phyloP scores from a whole-genome alignment of 257 asterid genomes.

The Misopates orontium region DNA sequence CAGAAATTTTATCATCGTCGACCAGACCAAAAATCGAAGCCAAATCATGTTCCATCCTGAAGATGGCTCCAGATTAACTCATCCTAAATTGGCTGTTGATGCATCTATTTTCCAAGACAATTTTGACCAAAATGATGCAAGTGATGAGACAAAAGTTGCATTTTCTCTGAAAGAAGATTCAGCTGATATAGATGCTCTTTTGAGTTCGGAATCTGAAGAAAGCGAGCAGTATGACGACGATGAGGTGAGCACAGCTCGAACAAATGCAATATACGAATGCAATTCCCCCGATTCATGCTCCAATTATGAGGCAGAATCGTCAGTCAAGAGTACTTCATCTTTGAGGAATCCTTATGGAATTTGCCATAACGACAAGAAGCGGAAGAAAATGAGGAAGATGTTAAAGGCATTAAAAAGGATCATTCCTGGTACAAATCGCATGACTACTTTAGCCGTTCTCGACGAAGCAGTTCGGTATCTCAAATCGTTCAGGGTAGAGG shows the following conservation, averaged over 20 bases:
- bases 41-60: constrained; percentile 75
- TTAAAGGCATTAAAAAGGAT: constrained; percentile 62
- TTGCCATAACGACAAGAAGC: constrained; percentile 43
- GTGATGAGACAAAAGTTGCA: constrained; percentile 35
- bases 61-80: constrained; percentile 42
- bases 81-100: constrained; percentile 37
- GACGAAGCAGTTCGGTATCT: constrained; percentile 85
- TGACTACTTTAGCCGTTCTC: constrained; percentile 70
- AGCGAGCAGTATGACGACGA: constrained; percentile 53
- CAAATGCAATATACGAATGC: constrained; percentile 42
- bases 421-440: constrained; percentile 64
- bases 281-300: constrained; percentile 74
- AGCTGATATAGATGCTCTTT: constrained; percentile 69
- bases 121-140: constrained; percentile 11
- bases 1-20: constrained; percentile 67
- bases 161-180: constrained; percentile 63
- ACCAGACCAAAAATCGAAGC: constrained; percentile 51
- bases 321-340: constrained; percentile 38
- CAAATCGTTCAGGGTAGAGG: constrained; percentile 72
- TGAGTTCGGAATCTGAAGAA: constrained; percentile 60
- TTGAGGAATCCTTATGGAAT: constrained; percentile 35
- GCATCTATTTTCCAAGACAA: constrained; percentile 33
- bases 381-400: constrained; percentile 57
- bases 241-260: constrained; percentile 77
- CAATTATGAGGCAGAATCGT: constrained; percentile 38